A percentile compares a stretch with the other conserved stretches of the same genome.
phyloP scores from a whole-genome alignment of 2,329 filamentous ascomycete genomes.

The Alternaria burnsii region DNA sequence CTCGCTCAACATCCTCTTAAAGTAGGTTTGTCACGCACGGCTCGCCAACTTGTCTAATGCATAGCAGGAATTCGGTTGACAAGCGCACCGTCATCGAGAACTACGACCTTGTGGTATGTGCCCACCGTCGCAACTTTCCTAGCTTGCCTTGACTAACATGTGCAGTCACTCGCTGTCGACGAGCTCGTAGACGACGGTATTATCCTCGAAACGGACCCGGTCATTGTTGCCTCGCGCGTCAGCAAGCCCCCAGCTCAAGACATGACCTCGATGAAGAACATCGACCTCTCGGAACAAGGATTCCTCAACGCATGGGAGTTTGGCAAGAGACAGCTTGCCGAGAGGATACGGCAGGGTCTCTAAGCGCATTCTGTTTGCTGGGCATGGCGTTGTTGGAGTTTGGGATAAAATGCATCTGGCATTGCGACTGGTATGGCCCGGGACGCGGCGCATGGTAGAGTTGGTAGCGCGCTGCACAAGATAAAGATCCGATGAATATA shows the following conservation, averaged over 20 bases:
- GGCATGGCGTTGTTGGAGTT: slow-evolving; percentile 47
- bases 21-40: slow-evolving; percentile 64
- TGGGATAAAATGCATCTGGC: slow-evolving; percentile 17
- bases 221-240: slow-evolving; percentile 89
- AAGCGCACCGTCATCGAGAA: slow-evolving; percentile 98
- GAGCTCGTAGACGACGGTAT: slow-evolving; percentile 76
- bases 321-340: slow-evolving; percentile 88
- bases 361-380: slow-evolving; percentile 26
- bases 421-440: slow-evolving; percentile 25
- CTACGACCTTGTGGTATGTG: slow-evolving; percentile 81
- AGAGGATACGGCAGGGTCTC: slow-evolving; percentile 83
- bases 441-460: slow-evolving; percentile 19
- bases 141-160: slow-evolving; percentile 68
- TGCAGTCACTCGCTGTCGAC: slow-evolving; percentile 90
- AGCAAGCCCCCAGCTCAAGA: slow-evolving; percentile 92
- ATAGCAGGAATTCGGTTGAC: slow-evolving; percentile 84
- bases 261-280: slow-evolving; percentile 85
- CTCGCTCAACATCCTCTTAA: slow-evolving; percentile 88
- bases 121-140: background rate
- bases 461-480: slow-evolving; percentile 14
- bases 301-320: slow-evolving; percentile 94
- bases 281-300: slow-evolving; percentile 95
- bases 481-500: slow-evolving; percentile 11
- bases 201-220: slow-evolving; percentile 95
- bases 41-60: slow-evolving; percentile 12